Evolutionary conservation across 1,284 basidiomycete genomes (phyloP).

Genomic region (Ganoderma lucidum): DNA sequence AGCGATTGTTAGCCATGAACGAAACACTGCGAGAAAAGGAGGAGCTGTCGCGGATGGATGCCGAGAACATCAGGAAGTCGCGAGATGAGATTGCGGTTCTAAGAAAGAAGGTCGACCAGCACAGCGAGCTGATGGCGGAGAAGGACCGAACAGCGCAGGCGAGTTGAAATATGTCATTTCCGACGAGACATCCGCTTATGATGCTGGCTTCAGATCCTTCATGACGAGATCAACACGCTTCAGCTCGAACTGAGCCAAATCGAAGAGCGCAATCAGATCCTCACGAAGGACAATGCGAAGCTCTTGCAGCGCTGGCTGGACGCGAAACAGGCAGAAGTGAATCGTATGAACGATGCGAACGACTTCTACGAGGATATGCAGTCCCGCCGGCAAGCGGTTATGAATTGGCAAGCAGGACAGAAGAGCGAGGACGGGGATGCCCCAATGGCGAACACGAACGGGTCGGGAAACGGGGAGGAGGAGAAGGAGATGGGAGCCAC

Average conservation of each 20-base stretch:
- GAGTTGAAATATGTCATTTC: conserved; percentile 31
- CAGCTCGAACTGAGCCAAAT: conserved; percentile 92
- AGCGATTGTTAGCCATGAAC: conserved; percentile 90
- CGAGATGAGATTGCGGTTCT: conserved; percentile 77
- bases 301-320: conserved; percentile 96
- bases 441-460: conserved; percentile 36
- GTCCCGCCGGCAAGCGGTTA: conserved; percentile 65
- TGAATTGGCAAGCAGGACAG: conserved; percentile 53
- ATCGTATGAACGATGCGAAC: conserved; percentile 94
- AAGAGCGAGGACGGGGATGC: conserved; percentile 38
- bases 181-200: neutral
- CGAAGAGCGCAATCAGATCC: conserved; percentile 84
- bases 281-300: conserved; percentile 93
- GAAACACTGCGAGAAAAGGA: conserved; percentile 95
- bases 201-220: conserved; percentile 70
- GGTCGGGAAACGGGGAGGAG: conserved; percentile 78
- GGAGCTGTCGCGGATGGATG: conserved; percentile 77
- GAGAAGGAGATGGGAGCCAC: conserved; percentile 55
- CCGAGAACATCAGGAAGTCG: conserved; percentile 78
- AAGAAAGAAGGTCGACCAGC: conserved; percentile 83
- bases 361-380: conserved; percentile 86
- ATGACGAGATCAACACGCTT: conserved; percentile 93
- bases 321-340: conserved; percentile 91
- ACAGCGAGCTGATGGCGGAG: conserved; percentile 85
- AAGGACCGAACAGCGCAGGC: conserved; percentile 92